A percentile compares a stretch with the other conserved stretches of the same genome.
Evolutionary conservation across 129 eudicot genomes (phyloP).

Genomic region (Gnaphalium uliginosum): DNA sequence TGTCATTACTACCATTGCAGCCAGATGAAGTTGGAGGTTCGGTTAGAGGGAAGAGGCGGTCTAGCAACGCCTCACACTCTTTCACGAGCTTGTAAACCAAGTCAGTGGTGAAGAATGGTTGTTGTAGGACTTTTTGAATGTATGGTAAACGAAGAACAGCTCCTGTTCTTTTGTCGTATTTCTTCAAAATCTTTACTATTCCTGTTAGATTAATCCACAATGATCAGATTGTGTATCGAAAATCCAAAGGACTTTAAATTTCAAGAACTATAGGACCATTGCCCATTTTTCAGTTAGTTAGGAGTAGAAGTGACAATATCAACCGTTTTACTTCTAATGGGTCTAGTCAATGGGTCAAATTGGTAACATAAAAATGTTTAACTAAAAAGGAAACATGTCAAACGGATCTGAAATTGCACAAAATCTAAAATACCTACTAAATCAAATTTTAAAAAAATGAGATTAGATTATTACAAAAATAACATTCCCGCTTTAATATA

Average conservation of each 20-base stretch:
- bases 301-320: no score
- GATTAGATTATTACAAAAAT: background rate
- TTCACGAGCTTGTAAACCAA: constrained; percentile 74
- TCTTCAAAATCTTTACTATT: constrained; percentile 70
- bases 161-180: constrained; percentile 82
- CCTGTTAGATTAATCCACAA: constrained; percentile 38
- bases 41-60: constrained; percentile 46
- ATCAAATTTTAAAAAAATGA: background rate
- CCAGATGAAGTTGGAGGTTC: constrained; percentile 35
- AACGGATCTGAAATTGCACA: no score
- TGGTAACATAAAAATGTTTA: background rate
- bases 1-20: constrained; percentile 21
- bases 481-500: background rate
- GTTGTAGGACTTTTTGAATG: constrained; percentile 76
- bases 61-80: constrained; percentile 74
- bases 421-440: background rate
- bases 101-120: constrained; percentile 85
- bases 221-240: background rate
- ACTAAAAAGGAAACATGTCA: background rate
- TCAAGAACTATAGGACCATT: background rate
- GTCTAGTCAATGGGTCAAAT: background rate
- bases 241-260: background rate
- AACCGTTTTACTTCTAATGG: background rate
- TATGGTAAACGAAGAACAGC: constrained; percentile 79
- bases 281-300: background rate